Base-by-base conservation (phyloP, 2,329 filamentous ascomycete species). In the Cordyceps militaris region DNA sequence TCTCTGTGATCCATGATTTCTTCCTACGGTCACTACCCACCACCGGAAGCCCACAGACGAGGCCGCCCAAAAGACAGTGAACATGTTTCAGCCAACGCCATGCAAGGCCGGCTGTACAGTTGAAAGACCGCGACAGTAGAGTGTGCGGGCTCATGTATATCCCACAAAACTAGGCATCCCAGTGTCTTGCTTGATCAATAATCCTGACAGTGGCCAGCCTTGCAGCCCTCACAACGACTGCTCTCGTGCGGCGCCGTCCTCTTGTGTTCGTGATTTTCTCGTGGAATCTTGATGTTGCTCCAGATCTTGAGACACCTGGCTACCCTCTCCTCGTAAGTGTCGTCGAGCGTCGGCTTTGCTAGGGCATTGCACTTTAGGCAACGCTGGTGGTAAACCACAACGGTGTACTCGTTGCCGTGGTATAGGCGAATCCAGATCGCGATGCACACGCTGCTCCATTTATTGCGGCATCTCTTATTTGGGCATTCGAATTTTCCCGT, bases 141-240 rank as follows among this genome's bases (percentile, higher is more conserved):
- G n/a, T n/a, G n/a, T n/a, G n/a, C n/a, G n/a, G n/a, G n/a, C n/a
- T n/a, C n/a, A n/a, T n/a, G n/a, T n/a, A n/a, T n/a, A n/a, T n/a
- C n/a, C n/a, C n/a, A n/a, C n/a, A n/a, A n/a, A n/a, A n/a, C n/a
- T n/a, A n/a, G n/a, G n/a, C n/a, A n/a, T 30, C 10, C n/a, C 24
- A 10, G 9, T 8, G 3, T 11, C 13, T 16, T 8, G 48, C 28
- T 19, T 9, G 34, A 8, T 24, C 21, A 36, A 11, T 21, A n/a
- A 3, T 28, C 19, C 11, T 3, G 8, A 36, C 71, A 75, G 52
- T 65, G 64, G 0, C 69, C 70, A 30, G 57, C 57, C 57, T 66
- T 73, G 51, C 72, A 75, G 0, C 72, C 73, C 58, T 75, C 71
- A 32, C 73, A 75, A 1, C 73, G 59, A 0, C 50, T 16, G 0